Evolutionary conservation across 495 filamentous ascomycete species (phyloP), one percentile per base, ranked within the genome.

Genomic region (Penicillium maclennaniae): DNA sequence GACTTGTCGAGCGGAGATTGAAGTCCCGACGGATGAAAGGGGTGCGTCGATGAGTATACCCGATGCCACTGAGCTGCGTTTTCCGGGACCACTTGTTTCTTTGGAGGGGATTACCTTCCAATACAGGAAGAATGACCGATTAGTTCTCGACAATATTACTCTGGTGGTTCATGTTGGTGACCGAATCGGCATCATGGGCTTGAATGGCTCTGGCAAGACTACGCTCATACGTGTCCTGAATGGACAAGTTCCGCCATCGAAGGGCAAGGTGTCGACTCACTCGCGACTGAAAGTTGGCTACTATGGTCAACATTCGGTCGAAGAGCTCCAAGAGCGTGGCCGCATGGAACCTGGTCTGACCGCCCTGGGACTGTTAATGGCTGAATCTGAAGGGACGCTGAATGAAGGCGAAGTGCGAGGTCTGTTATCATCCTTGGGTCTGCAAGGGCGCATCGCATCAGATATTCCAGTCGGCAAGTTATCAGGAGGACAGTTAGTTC

Each of bases 401-500:
- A 76, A 74, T 39, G 87, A 91, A 67, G 80, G 83, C 38, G 80
- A 84, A 9, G 55, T 83, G 0, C 73, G 88, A 39, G 80, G 72
- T 0, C 58, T 91, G 6, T 72, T 92, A 4, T 78, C 79, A 15
- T 76, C 77, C 6, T 70, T 93, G 19, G 87, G 87, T 3, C 71
- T 93, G 8, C 74, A 75, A 4, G 88, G 88, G 0, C 73, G 81
- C 4, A 69, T 79, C 12, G 88, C 79, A 0, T 85, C 83, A 1
- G 84, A 90, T 60, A 81, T 91, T 0, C 87, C 89, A 0, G 62
- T 93, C 0, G 63, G 67, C 20, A 78, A 81, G 58, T 70, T 93
- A 0, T 89, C 86, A 4, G 89, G 89, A 23, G 89, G 89, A 0
- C 89, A 93, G 69, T 73, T 87, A 8, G 88, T 91, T n/a, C 77